phyloP scores from a whole-genome alignment of 2,329 filamentous ascomycete genomes.

The Coniochaeta ligniaria region DNA sequence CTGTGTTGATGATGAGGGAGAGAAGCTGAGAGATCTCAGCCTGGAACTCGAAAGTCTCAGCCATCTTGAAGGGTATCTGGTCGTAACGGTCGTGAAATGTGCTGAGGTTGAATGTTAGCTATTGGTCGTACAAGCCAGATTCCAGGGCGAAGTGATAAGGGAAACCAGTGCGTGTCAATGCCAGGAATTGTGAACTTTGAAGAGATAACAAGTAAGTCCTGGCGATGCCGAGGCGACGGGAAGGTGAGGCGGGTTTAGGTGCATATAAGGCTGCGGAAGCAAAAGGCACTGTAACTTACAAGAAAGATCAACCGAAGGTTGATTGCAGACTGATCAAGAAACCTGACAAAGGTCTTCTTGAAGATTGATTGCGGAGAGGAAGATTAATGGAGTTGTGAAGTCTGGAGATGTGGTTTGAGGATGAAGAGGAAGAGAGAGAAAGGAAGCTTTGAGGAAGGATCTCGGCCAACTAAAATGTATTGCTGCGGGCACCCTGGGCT shows the following conservation, averaged over 20 bases:
- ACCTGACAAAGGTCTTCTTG: conserved; percentile 1
- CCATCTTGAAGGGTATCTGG: conserved; percentile 57
- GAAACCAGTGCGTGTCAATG: not conserved
- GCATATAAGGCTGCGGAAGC: not conserved
- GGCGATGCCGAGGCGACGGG: not conserved
- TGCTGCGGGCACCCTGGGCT: conserved; percentile 16
- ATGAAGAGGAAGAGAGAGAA: conserved; percentile 6
- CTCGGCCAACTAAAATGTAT: conserved; percentile 22
- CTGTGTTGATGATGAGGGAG: conserved; percentile 99
- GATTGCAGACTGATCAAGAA: not conserved
- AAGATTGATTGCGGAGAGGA: not conserved
- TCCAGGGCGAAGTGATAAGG: not conserved
- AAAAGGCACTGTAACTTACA: conserved; percentile 1
- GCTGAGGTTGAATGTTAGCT: not conserved
- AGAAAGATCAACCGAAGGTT: not conserved
- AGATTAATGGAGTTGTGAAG: not conserved
- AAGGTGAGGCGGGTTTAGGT: not conserved
- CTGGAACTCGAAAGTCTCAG: conserved; percentile 99
- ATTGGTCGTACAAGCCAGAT: not conserved
- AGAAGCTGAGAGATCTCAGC: conserved; percentile 99
- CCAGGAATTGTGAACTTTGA: not conserved
- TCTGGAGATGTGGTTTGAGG: not conserved
- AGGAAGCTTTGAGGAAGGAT: conserved; percentile 11
- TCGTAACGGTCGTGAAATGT: conserved; percentile 8
- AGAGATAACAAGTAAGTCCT: not conserved